These are phyloP conservation scores for Galerina sulciceps DNA, from an alignment of 768 basidiomycete species.

Conservation along the genomic window DNA sequence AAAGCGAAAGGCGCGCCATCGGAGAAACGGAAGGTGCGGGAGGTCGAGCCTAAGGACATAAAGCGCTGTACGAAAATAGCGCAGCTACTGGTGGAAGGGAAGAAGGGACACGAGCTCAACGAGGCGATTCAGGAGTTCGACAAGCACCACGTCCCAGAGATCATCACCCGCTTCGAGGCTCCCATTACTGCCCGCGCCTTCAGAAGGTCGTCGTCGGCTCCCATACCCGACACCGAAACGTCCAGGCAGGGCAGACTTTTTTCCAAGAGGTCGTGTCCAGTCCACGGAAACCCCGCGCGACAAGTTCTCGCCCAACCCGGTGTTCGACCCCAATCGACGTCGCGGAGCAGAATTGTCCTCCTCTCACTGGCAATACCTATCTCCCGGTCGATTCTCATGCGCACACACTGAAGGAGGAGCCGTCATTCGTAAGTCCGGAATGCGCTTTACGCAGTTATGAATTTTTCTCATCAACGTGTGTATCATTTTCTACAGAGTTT, in stretches of 20 bases:
- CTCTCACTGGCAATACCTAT: slow-evolving; percentile 18
- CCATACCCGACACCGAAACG: slow-evolving; percentile 46
- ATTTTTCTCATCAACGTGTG: background rate
- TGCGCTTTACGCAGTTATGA: background rate
- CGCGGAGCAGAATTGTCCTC: slow-evolving; percentile 16
- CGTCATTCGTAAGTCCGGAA: slow-evolving; percentile 51
- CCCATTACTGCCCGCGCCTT: slow-evolving; percentile 78
- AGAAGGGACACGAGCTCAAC: slow-evolving; percentile 60
- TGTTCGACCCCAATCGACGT: slow-evolving; percentile 23
- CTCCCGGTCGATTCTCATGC: slow-evolving; percentile 27
- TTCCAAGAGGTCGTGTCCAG: slow-evolving; percentile 25
- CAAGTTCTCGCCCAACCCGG: slow-evolving; percentile 43
- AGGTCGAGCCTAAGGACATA: slow-evolving; percentile 68
- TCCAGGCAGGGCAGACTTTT: slow-evolving; percentile 34
- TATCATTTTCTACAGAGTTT: slow-evolving; percentile 40
- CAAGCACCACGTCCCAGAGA: slow-evolving; percentile 59
- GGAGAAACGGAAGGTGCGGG: slow-evolving; percentile 66
- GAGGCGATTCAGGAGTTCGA: slow-evolving; percentile 64
- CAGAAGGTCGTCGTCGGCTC: slow-evolving; percentile 69
- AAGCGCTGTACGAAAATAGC: slow-evolving; percentile 73
- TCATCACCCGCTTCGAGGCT: slow-evolving; percentile 77
- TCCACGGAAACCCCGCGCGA: slow-evolving; percentile 34
- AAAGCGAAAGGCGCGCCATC: slow-evolving; percentile 46
- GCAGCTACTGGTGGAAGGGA: slow-evolving; percentile 64
- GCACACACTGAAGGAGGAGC: slow-evolving; percentile 42